phyloP scores from a whole-genome alignment of 176 grass and related monocot species.

The Poa annua region DNA sequence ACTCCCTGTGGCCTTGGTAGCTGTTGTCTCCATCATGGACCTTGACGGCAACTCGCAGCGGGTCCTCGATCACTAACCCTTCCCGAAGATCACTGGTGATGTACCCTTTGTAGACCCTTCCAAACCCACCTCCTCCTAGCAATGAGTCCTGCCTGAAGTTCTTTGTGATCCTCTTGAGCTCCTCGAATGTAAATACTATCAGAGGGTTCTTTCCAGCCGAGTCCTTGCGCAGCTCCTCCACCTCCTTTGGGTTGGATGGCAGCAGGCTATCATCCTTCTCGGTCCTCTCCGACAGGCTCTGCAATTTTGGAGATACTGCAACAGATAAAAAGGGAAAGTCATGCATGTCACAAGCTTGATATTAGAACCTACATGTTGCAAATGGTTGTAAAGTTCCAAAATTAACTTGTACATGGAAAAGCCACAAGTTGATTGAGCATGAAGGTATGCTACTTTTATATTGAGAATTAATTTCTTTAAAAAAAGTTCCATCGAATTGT shows the following conservation, averaged over 20 bases:
- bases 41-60: constrained; percentile 68
- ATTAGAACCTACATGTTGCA: not conserved
- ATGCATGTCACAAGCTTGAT: constrained; percentile 18
- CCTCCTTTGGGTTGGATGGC: constrained; percentile 73
- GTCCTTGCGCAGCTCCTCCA: constrained; percentile 56
- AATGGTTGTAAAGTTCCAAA: constrained; percentile 10
- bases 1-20: constrained; percentile 78
- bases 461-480: not conserved
- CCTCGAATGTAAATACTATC: constrained; percentile 82
- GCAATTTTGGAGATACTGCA: constrained; percentile 65
- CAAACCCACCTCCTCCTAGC: constrained; percentile 72
- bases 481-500: not conserved
- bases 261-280: constrained; percentile 56
- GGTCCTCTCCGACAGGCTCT: constrained; percentile 52
- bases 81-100: constrained; percentile 46
- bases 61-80: constrained; percentile 55
- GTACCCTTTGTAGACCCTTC: constrained; percentile 77
- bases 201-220: constrained; percentile 62
- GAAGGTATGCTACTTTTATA: not conserved
- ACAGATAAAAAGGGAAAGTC: constrained; percentile 19
- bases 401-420: not conserved
- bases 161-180: constrained; percentile 67
- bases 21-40: constrained; percentile 90
- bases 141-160: constrained; percentile 83
- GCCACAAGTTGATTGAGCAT: not conserved